Base-by-base conservation (phyloP, 495 filamentous ascomycete genomes). In the Filosporella fistucella region DNA sequence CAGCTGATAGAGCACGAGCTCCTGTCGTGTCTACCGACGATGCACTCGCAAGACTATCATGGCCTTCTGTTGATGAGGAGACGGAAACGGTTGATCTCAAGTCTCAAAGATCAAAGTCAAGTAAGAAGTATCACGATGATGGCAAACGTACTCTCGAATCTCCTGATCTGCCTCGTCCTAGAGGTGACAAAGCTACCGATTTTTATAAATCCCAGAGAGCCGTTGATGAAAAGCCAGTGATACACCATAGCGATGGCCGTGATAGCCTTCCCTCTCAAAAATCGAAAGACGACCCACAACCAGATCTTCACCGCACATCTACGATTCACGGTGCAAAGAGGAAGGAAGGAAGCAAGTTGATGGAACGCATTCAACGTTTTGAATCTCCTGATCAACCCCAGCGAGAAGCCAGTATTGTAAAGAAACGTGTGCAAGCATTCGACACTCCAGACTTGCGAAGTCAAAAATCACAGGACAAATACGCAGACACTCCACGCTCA, bases 61-160 rank as follows among this genome's bases (percentile, higher is more conserved):
- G 77, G 74, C 75, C 78, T 14, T 61, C 70, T 0, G 62, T 73
- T 2, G 68, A 76, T 37, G 74, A 76, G 51, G 71, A 69, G 6
- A 57, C 58, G 24, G 52, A 62, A 41, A 59, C 56, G 28, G 49
- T 62, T 16, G 46, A 62, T 30, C 45, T 62, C 7, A 40, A 45
- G 47, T 54, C 40, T 17, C 49, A 56, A 26, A 49, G 32, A 49
- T 52, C 48, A 29, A 45, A 21, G 9, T 24, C 25, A 37, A 4
- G 36, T 13, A 28, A 20, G 1, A 40, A 43, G 18, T 40, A 51
- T 42, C 24, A 36, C 38, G 33, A 32, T 17, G 30, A 54, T 32
- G 47, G 35, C 10, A 37, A 20, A 42, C 12, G 12, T 18, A 26
- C 39, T 10, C 14, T 26, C 2, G 39, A 46, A 28, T 34, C 32